Base-by-base conservation (phyloP, 768 basidiomycete species). In the Hericium rajendrae region DNA sequence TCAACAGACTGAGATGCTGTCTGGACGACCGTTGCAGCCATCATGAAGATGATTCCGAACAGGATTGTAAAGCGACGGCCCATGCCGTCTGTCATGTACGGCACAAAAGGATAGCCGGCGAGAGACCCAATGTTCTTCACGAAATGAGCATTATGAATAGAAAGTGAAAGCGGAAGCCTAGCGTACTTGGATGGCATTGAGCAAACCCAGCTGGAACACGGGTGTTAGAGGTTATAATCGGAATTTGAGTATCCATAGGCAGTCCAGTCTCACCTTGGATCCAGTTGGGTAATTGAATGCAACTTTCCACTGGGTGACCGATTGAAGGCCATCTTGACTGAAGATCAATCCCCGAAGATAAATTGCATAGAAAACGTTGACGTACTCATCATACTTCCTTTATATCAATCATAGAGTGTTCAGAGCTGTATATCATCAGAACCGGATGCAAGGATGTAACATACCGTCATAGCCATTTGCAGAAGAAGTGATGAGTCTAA, bases 161-260 rank as follows among this genome's bases (percentile, higher is more conserved):
- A 16, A 37, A 18, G 64, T 85, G 87, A 52, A 88, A 76, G 16
- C 88, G 69, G 15, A n/a, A 4, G 5, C 15, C 43, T 9, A 18
- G 15, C 43, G 8, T 20, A 46, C 43, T n/a, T 46, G 71, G 26
- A 71, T 70, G 38, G 71, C 71, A 53, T 66, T 69, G 39, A 72
- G 61, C 15, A 72, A 58, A 40, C 71, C 69, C 16, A 68, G 62
- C 60, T 65, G 38, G n/a, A 60, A 57, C 37, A 16, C 4, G 43
- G 15, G 6, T 4, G 9, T 32, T 6, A 32, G 6, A 32, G 8
- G 32, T 32, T 32, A 6, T 22, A 8, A 32, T 32, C 32, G 32
- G 6, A 32, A 32, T 32, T 32, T 32, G 1, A 32, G 32, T 32
- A 32, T 32, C 28, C 8, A 32, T 6, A 32, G 4, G 32, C 32